These are phyloP conservation scores for Quercus parvula DNA, from an alignment of 306 rosid genomes.

Conservation along the genomic window DNA sequence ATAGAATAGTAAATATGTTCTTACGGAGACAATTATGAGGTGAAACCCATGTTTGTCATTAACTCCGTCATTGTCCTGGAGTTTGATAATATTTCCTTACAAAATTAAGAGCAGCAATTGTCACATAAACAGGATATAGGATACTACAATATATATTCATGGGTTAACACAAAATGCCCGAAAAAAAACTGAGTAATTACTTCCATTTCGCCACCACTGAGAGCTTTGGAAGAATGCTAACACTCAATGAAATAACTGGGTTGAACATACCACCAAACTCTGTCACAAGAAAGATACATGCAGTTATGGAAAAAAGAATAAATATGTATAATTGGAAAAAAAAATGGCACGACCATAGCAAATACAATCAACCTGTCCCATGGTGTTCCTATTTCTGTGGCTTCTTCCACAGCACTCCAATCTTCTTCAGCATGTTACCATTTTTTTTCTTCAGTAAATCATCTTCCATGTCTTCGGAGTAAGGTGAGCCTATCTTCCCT, in stretches of 20 bases:
- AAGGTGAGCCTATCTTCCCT: conserved; percentile 54
- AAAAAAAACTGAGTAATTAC: neutral
- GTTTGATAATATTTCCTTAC: neutral
- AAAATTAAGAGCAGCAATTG: neutral
- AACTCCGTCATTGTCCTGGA: neutral
- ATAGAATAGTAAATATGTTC: neutral
- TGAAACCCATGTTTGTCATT: neutral
- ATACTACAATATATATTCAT: neutral
- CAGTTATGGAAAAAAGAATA: neutral
- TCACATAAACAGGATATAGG: neutral
- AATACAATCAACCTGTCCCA: conserved; percentile 9
- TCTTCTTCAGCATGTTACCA: conserved; percentile 92
- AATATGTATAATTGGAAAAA: conserved; percentile 10
- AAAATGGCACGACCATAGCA: conserved; percentile 8
- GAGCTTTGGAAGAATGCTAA: conserved; percentile 4
- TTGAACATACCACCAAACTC: neutral
- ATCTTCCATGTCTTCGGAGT: conserved; percentile 63
- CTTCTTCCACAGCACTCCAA: conserved; percentile 96
- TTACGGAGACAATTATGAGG: neutral
- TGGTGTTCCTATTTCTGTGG: conserved; percentile 59
- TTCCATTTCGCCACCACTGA: neutral
- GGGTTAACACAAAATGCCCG: neutral
- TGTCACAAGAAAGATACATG: neutral
- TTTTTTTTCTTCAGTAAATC: conserved; percentile 86
- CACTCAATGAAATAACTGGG: neutral